A percentile compares a stretch with the other conserved stretches of the same genome.
phyloP scores from a whole-genome alignment of 495 filamentous ascomycete species.

The Xylaria acuta region DNA sequence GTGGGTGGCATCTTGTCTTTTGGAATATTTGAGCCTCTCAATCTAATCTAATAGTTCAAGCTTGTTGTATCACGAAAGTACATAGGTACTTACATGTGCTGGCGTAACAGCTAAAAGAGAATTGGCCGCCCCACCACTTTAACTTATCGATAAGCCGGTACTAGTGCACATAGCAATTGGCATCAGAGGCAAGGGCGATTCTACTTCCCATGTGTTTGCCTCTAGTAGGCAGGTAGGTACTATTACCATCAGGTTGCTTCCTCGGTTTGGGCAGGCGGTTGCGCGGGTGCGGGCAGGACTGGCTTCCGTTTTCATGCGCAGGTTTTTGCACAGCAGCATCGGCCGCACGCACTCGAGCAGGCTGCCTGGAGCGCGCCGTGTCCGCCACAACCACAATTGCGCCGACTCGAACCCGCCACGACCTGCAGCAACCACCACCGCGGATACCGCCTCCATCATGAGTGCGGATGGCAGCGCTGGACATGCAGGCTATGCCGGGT shows the following conservation, averaged over 20 bases:
- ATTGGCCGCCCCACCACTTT: neutral
- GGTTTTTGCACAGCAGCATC: neutral
- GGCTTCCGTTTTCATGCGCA: neutral
- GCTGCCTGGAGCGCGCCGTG: neutral
- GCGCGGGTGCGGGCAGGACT: constrained; percentile 4
- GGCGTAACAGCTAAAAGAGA: neutral
- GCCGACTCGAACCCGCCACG: neutral
- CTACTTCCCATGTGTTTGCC: too few relatives aligned
- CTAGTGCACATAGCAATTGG: too few relatives aligned
- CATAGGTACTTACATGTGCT: neutral
- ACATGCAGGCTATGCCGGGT: neutral
- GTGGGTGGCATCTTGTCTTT: constrained; percentile 29
- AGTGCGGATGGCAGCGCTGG: neutral
- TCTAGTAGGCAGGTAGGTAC: too few relatives aligned
- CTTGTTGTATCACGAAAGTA: neutral
- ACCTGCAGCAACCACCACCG: neutral
- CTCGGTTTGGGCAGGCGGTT: neutral
- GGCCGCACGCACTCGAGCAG: neutral
- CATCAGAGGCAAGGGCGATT: too few relatives aligned
- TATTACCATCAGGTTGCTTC: too few relatives aligned
- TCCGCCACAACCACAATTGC: neutral
- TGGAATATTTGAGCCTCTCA: neutral
- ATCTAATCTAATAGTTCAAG: neutral
- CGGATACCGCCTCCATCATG: constrained; percentile 5
- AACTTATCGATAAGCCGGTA: constrained; percentile 4